Evolutionary conservation across 306 rosid genomes (phyloP).

Genomic region (Ormosia emarginata): DNA sequence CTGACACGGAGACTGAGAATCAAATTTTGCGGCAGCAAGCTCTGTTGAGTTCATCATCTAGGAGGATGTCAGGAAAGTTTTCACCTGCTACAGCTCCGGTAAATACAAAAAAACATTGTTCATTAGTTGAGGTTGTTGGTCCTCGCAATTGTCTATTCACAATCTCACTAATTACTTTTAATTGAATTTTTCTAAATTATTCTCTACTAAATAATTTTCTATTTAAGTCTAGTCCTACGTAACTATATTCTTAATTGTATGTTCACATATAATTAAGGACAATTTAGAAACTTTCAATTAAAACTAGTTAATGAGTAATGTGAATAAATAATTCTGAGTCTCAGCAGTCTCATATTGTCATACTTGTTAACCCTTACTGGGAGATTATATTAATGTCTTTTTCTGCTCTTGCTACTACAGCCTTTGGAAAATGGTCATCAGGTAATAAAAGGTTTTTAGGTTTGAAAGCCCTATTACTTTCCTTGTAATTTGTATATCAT

Average conservation of each 20-base stretch:
- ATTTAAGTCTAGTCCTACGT: not conserved
- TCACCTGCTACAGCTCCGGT: slow-evolving; percentile 42
- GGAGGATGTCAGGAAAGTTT: slow-evolving; percentile 54
- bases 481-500: slow-evolving; percentile 13
- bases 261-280: not conserved
- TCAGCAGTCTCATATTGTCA: not conserved
- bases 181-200: not conserved
- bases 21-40: slow-evolving; percentile 72
- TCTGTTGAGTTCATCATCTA: slow-evolving; percentile 56
- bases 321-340: not conserved
- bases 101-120: slow-evolving; percentile 17
- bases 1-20: slow-evolving; percentile 85
- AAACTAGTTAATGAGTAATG: slow-evolving; percentile 13
- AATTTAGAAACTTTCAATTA: slow-evolving; percentile 8
- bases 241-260: slow-evolving; percentile 4
- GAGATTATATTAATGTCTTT: slow-evolving; percentile 37
- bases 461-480: not conserved
- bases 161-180: not conserved
- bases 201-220: not conserved
- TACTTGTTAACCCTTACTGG: not conserved
- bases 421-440: slow-evolving; percentile 62
- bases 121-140: not conserved
- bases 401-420: slow-evolving; percentile 39
- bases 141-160: not conserved
- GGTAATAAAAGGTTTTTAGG: slow-evolving; percentile 50